These are phyloP conservation scores for Nothophoma quercina DNA, from an alignment of 2,329 filamentous ascomycete genomes.

Conservation along the genomic window DNA sequence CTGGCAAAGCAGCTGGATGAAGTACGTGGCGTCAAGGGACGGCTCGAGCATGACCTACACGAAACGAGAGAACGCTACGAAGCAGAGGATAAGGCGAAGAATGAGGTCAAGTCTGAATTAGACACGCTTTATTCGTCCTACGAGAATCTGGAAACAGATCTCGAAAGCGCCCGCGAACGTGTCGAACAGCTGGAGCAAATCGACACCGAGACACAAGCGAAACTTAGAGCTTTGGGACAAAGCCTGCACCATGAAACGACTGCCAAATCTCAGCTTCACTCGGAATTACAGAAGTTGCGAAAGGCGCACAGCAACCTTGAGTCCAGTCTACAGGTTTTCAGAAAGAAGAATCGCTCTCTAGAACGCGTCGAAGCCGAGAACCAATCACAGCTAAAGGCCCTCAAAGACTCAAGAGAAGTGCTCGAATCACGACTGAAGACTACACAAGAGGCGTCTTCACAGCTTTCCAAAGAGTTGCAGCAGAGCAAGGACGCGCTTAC, in stretches of 20 bases:
- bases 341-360: slow-evolving; percentile 24
- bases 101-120: slow-evolving; percentile 32
- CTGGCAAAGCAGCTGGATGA: slow-evolving; percentile 35
- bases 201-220: slow-evolving; percentile 27
- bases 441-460: slow-evolving; percentile 27
- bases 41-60: slow-evolving; percentile 31
- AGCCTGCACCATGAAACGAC: slow-evolving; percentile 14
- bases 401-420: slow-evolving; percentile 27
- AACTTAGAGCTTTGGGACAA: slow-evolving; percentile 28
- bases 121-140: slow-evolving; percentile 26
- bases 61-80: slow-evolving; percentile 19
- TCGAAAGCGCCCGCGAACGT: slow-evolving; percentile 31
- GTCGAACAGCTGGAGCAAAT: slow-evolving; percentile 29
- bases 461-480: slow-evolving; percentile 31
- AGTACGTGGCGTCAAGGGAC: slow-evolving; percentile 22
- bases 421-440: slow-evolving; percentile 32
- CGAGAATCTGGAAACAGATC: slow-evolving; percentile 24
- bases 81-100: slow-evolving; percentile 22
- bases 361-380: slow-evolving; percentile 26
- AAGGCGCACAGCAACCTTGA: slow-evolving; percentile 21
- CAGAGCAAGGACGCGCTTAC: slow-evolving; percentile 33
- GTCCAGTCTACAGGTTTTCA: slow-evolving; percentile 21
- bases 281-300: slow-evolving; percentile 11
- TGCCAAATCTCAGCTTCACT: slow-evolving; percentile 16
- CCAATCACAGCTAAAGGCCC: slow-evolving; percentile 28